phyloP scores from a whole-genome alignment of 2,329 filamentous ascomycete genomes.

The Capronia coronata region DNA sequence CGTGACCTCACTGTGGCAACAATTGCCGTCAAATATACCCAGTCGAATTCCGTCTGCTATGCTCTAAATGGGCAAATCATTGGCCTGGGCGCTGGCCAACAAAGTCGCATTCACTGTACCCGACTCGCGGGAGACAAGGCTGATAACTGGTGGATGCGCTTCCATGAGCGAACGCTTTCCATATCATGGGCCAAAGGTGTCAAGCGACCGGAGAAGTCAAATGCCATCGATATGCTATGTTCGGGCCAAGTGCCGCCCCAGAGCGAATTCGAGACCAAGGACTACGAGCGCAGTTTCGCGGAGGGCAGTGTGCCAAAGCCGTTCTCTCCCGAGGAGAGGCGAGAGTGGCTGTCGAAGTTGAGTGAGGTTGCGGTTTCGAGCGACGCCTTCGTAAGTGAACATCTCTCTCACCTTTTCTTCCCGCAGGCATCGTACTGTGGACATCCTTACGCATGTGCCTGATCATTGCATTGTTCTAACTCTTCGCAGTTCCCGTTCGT shows the following conservation, averaged over 20 bases:
- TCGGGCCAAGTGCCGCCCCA: constrained; percentile 75
- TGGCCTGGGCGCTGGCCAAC: constrained; percentile 90
- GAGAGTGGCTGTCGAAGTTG: constrained; percentile 78
- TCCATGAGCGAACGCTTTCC: constrained; percentile 78
- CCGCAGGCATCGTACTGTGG: too few species aligned
- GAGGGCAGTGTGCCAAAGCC: constrained; percentile 62
- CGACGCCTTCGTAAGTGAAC: constrained; percentile 80
- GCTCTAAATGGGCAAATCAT: constrained; percentile 88
- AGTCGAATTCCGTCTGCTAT: constrained; percentile 98
- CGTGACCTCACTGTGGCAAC: constrained; percentile 91
- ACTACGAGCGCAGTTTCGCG: constrained; percentile 85
- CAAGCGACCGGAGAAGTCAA: constrained; percentile 95
- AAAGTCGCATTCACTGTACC: constrained; percentile 97
- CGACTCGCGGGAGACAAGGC: constrained; percentile 95
- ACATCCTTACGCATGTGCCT: too few species aligned
- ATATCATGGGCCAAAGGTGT: constrained; percentile 97
- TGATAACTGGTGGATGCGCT: constrained; percentile 99
- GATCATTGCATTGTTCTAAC: constrained; percentile 5
- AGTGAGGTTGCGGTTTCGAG: constrained; percentile 72
- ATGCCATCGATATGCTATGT: constrained; percentile 92
- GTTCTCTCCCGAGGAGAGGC: constrained; percentile 78
- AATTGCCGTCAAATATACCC: constrained; percentile 96
- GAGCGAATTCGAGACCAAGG: constrained; percentile 72
- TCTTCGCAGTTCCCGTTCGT: constrained; percentile 82
- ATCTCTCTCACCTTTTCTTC: background rate